phyloP scores from a whole-genome alignment of 2,329 filamentous ascomycete genomes.

The Colletotrichum lini region DNA sequence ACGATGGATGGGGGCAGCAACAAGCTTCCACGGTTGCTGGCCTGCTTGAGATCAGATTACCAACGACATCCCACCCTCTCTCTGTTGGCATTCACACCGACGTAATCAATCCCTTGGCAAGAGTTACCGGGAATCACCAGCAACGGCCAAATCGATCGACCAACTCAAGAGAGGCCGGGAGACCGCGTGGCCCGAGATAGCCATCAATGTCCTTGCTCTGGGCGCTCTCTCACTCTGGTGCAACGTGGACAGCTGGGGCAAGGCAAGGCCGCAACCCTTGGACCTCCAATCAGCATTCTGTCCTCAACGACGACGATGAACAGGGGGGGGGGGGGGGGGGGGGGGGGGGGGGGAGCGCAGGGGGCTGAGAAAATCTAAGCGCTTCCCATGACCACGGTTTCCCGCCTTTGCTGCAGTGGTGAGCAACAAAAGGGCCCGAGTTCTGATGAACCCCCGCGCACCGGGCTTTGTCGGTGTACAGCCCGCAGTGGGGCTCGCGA shows the following conservation, averaged over 20 bases:
- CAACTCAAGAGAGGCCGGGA: not conserved
- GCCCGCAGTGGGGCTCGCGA: conserved; percentile 33
- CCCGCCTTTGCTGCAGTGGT: conserved; percentile 3
- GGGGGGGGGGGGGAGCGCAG: not conserved
- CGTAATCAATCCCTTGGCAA: not conserved
- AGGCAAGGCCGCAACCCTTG: not conserved
- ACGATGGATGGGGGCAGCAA: conserved; percentile 32
- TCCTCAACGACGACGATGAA: not conserved
- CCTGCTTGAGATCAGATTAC: conserved; percentile 19
- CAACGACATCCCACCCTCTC: conserved; percentile 29
- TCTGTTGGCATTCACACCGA: conserved; percentile 6
- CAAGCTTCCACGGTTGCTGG: conserved; percentile 24
- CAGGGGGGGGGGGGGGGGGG: not conserved
- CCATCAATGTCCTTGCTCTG: not conserved
- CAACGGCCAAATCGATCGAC: not conserved
- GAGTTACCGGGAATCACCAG: not conserved
- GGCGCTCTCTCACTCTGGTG: not conserved
- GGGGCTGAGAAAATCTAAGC: conserved; percentile 10
- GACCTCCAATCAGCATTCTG: not conserved
- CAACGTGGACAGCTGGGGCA: not conserved
- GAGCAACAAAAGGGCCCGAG: conserved; percentile 26
- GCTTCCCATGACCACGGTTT: conserved; percentile 31
- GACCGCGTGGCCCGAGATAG: not conserved
- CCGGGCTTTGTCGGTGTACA: conserved; percentile 36
- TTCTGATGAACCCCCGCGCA: conserved; percentile 37